Evolutionary conservation across 192 early-diverging fungal genomes (phyloP).

Genomic region (Gigaspora rosea): DNA sequence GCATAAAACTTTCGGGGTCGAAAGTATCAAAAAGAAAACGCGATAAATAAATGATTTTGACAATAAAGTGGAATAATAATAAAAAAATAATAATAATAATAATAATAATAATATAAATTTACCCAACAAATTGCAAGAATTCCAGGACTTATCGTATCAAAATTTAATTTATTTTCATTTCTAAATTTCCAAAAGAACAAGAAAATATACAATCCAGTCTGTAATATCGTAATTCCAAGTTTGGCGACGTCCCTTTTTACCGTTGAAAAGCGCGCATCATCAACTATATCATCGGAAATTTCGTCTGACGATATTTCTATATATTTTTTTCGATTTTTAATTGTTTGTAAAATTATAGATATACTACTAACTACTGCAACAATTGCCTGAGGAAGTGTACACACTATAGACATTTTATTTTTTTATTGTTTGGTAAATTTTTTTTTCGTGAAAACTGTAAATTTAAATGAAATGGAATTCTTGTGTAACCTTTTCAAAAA

Average conservation of each 20-base stretch:
- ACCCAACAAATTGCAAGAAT: slow-evolving; percentile 19
- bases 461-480: too few species aligned
- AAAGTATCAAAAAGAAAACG: not conserved
- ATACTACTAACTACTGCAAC: not conserved
- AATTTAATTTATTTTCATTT: not conserved
- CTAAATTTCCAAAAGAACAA: not conserved
- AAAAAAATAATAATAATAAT: not conserved
- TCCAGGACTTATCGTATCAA: not conserved
- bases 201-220: not conserved
- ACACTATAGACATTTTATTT: not conserved
- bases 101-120: not conserved
- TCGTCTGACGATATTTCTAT: not conserved
- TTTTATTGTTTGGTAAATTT: too few species aligned
- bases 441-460: too few species aligned
- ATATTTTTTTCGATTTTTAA: not conserved
- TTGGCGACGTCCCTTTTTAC: not conserved
- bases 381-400: not conserved
- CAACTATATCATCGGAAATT: not conserved
- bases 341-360: slow-evolving; percentile 1
- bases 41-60: not conserved
- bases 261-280: slow-evolving; percentile 10
- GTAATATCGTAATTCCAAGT: not conserved
- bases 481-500: too few species aligned
- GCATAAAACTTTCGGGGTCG: not conserved
- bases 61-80: not conserved